Evolutionary conservation across 169 alveolate genomes (phyloP).

Genomic region (Eimeria falciformis): DNA sequence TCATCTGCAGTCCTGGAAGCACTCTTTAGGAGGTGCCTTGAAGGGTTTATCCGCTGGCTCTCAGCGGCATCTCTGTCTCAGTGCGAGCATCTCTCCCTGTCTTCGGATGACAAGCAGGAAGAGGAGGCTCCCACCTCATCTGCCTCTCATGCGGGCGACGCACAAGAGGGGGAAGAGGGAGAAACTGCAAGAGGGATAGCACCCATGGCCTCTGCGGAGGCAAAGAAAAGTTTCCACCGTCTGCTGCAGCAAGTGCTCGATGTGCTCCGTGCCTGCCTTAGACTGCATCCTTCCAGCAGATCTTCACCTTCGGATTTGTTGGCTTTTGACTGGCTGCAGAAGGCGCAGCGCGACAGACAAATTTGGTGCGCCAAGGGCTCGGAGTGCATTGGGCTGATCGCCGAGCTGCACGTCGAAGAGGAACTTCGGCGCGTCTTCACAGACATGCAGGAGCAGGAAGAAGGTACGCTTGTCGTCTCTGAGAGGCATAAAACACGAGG

Average conservation of each 20-base stretch:
- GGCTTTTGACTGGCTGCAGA: constrained; percentile 42
- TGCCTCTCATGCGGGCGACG: neutral
- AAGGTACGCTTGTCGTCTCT: neutral
- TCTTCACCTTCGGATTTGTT: constrained; percentile 24
- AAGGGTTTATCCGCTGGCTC: neutral
- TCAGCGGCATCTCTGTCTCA: constrained; percentile 9
- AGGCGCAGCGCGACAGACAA: neutral
- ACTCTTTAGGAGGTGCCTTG: neutral
- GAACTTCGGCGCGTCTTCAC: neutral
- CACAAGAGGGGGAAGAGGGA: neutral
- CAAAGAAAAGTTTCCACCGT: neutral
- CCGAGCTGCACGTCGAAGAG: constrained; percentile 34
- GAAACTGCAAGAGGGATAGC: too few species aligned
- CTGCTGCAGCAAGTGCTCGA: constrained; percentile 2
- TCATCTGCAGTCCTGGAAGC: neutral
- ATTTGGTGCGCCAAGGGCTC: constrained; percentile 18
- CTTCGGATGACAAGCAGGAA: neutral
- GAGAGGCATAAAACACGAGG: too few species aligned
- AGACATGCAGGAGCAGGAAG: neutral
- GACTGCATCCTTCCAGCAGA: constrained; percentile 33
- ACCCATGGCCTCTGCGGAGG: too few species aligned
- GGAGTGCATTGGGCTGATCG: constrained; percentile 4
- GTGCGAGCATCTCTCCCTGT: neutral
- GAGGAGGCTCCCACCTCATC: neutral
- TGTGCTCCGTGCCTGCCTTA: constrained; percentile 13